Conservation (phyloP, 768 basidiomycete species). For the Ramaria rubella region DNA sequence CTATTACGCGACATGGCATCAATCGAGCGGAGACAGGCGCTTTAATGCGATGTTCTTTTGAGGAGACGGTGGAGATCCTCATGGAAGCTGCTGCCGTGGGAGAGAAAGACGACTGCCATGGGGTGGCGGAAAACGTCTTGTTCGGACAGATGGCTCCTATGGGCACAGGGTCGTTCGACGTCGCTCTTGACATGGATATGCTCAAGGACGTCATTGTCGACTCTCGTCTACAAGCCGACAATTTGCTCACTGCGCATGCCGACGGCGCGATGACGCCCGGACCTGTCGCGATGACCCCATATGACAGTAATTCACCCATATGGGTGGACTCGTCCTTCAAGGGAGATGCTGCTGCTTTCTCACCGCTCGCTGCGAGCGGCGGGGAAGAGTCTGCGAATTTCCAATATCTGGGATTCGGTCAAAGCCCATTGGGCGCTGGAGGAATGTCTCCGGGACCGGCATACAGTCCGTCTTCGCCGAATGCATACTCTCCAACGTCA, state of each 20-base stretch:
- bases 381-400: conserved; percentile 79
- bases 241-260: conserved; percentile 66
- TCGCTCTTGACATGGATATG: conserved; percentile 96
- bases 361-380: conserved; percentile 83
- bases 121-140: conserved; percentile 98
- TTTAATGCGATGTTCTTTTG: conserved; percentile 97
- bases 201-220: conserved; percentile 97
- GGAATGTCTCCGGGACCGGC: conserved; percentile 86
- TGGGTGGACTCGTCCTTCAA: conserved; percentile 74
- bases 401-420: conserved; percentile 70
- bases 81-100: conserved; percentile 99
- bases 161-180: conserved; percentile 96
- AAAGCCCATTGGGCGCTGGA: conserved; percentile 77
- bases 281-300: conserved; percentile 93
- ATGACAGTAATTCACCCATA: conserved; percentile 84
- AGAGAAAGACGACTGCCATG: conserved; percentile 97
- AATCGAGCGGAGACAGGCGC: conserved; percentile 99
- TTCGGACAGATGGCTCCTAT: conserved; percentile 99
- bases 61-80: conserved; percentile 98
- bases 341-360: conserved; percentile 86
- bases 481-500: conserved; percentile 82
- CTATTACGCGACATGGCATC: conserved; percentile 98
- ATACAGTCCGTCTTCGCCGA: conserved; percentile 90
- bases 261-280: conserved; percentile 90
- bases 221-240: conserved; percentile 83